Base-by-base conservation (phyloP, 2,329 filamentous ascomycete genomes). In the Sporothrix luriei region DNA sequence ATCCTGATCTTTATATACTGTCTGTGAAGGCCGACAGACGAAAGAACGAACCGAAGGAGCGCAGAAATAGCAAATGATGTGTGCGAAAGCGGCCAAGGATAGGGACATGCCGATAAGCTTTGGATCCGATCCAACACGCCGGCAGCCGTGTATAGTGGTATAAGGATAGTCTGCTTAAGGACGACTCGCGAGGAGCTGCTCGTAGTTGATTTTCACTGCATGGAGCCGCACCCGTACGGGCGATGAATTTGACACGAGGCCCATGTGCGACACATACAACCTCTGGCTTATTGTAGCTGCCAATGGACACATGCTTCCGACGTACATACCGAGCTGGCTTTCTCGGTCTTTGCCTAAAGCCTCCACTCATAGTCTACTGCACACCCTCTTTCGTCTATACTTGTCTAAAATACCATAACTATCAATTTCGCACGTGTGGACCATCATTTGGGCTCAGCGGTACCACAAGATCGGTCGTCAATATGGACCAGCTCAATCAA, bases 401-500 rank as follows among this genome's bases (percentile, higher is more conserved):
- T 43, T 26, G 13, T 21, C 49, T 46, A 65, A 48, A 46, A 21
- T 11, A 14, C 57, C 21, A 11, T 21, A 21, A 46, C 38, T 21
- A 26, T 26, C 57, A 62, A 24, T 46, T 46, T 40, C 38, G 57
- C 21, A 24, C 38, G 13, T 46, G n/a, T 26, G 57, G n/a, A 24
- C 57, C 26, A 11, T 33, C 11, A 19, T 33, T 40, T 62, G 4
- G 46, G 24, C 26, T 38, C 48, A 66, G 29, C 62, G 43, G 48
- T 66, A 40, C 62, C 62, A 26, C 21, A 16, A 19, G 52, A 48
- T 43, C 62, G 62, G 62, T 66, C 61, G 16, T n/a, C 48, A 49
- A 33, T 52, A 40, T 66, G 48, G 48, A 4, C 19, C n/a, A 61
- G 55, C 29, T 51, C 29, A 40, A 38, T 24, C 40, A 51, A 14